Evolutionary conservation across 202 grass and related monocot species (phyloP).

Genomic region (Digitaria exilis): DNA sequence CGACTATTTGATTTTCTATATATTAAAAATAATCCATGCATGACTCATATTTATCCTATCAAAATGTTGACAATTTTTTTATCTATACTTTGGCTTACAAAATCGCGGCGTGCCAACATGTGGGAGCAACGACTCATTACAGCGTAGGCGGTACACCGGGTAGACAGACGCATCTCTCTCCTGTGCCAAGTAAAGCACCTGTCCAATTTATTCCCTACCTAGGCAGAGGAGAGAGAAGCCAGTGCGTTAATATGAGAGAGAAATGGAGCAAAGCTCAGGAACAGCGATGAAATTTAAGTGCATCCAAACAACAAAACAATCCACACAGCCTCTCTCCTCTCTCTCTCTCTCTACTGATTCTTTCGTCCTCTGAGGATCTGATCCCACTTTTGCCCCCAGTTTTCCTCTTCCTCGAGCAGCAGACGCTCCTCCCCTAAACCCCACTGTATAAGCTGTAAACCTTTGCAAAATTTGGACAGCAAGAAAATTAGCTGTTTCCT

Average conservation of each 20-base stretch:
- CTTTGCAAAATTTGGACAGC: background rate
- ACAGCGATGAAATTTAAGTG: conserved; percentile 7
- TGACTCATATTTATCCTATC: too few relatives aligned
- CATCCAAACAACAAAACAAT: conserved; percentile 15
- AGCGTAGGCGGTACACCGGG: background rate
- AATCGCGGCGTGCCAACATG: too few relatives aligned
- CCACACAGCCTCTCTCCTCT: background rate
- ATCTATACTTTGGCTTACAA: too few relatives aligned
- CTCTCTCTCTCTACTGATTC: background rate
- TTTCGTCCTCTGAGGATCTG: too few relatives aligned
- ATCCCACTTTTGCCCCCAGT: background rate
- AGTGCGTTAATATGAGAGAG: background rate
- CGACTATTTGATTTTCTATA: too few relatives aligned
- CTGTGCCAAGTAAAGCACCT: background rate
- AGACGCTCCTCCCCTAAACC: conserved; percentile 11
- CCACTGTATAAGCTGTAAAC: background rate
- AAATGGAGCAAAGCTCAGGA: background rate
- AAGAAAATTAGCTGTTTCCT: background rate
- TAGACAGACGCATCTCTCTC: background rate
- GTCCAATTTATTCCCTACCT: conserved; percentile 13
- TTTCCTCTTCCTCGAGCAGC: conserved; percentile 13
- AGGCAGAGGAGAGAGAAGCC: background rate
- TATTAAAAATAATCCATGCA: too few relatives aligned
- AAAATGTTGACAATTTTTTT: too few relatives aligned
- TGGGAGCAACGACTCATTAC: too few relatives aligned